These are phyloP conservation scores for Xerocomus nothofagi DNA, from an alignment of 1,284 basidiomycete species.

Conservation along the genomic window DNA sequence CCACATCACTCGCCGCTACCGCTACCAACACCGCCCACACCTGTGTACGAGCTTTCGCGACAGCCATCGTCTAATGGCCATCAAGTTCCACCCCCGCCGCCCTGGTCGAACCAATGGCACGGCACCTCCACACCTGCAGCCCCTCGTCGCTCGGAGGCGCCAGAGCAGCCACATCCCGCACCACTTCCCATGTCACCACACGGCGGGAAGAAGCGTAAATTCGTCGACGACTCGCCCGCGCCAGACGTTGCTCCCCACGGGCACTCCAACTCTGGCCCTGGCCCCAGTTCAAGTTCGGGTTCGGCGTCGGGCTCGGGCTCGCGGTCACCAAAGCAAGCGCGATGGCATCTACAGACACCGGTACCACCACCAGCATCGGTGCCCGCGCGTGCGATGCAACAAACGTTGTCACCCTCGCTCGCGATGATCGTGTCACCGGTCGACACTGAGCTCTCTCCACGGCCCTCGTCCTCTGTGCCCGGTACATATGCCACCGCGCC, in stretches of 20 bases:
- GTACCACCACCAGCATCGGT: slow-evolving; percentile 27
- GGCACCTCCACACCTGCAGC: slow-evolving; percentile 22
- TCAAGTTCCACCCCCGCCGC: slow-evolving; percentile 58
- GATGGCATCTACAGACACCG: slow-evolving; percentile 36
- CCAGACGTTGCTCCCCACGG: slow-evolving; percentile 17
- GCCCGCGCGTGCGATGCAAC: slow-evolving; percentile 42
- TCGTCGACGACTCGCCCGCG: slow-evolving; percentile 40
- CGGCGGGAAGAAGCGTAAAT: slow-evolving; percentile 43
- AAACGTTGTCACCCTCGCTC: slow-evolving; percentile 44
- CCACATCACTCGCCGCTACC: slow-evolving; percentile 35
- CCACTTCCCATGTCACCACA: slow-evolving; percentile 34
- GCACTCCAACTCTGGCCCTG: slow-evolving; percentile 17
- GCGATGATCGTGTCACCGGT: slow-evolving; percentile 45
- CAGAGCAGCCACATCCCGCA: slow-evolving; percentile 27
- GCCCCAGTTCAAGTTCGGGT: slow-evolving; percentile 11
- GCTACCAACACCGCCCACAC: slow-evolving; percentile 36
- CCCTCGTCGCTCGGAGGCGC: slow-evolving; percentile 27
- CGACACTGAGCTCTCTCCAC: slow-evolving; percentile 35
- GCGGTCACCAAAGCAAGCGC: slow-evolving; percentile 34
- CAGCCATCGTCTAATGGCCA: slow-evolving; percentile 33
- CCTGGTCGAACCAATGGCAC: slow-evolving; percentile 62
- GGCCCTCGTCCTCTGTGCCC: slow-evolving; percentile 29
- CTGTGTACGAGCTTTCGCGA: slow-evolving; percentile 36
- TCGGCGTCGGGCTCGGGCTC: slow-evolving; percentile 22
- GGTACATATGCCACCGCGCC: slow-evolving; percentile 18